Evolutionary conservation across 768 basidiomycete species (phyloP).

Genomic region (Hericium rajendrae): DNA sequence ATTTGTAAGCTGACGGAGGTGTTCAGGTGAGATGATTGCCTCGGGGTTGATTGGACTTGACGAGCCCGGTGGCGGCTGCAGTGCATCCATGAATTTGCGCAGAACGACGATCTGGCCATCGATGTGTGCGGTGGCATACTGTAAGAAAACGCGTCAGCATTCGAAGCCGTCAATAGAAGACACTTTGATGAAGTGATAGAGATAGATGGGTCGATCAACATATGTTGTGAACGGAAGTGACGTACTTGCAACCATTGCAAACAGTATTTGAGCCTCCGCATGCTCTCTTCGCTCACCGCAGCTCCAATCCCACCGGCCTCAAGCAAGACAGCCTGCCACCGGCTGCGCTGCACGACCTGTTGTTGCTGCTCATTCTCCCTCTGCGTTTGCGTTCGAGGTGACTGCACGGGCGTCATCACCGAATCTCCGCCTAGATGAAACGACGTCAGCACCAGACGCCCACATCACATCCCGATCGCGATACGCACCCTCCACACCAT

Average conservation of each 20-base stretch:
- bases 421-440: not conserved
- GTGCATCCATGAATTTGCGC: constrained; percentile 70
- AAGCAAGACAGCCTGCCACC: constrained; percentile 76
- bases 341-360: constrained; percentile 62
- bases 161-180: no score
- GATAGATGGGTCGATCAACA: not conserved
- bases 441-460: not conserved
- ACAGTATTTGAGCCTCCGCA: constrained; percentile 79
- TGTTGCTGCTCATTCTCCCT: constrained; percentile 23
- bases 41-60: constrained; percentile 23
- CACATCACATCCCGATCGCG: not conserved
- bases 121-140: constrained; percentile 85
- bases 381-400: constrained; percentile 3
- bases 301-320: constrained; percentile 86
- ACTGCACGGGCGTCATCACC: not conserved
- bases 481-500: not conserved
- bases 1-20: constrained; percentile 57
- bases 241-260: constrained; percentile 79
- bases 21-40: constrained; percentile 25
- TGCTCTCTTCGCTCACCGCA: constrained; percentile 84
- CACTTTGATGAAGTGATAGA: not conserved
- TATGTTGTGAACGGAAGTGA: constrained; percentile 2
- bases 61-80: constrained; percentile 39
- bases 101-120: constrained; percentile 80
- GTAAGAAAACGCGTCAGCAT: not conserved